phyloP scores from a whole-genome alignment of 2,329 filamentous ascomycete genomes.

The Colletotrichum lini region DNA sequence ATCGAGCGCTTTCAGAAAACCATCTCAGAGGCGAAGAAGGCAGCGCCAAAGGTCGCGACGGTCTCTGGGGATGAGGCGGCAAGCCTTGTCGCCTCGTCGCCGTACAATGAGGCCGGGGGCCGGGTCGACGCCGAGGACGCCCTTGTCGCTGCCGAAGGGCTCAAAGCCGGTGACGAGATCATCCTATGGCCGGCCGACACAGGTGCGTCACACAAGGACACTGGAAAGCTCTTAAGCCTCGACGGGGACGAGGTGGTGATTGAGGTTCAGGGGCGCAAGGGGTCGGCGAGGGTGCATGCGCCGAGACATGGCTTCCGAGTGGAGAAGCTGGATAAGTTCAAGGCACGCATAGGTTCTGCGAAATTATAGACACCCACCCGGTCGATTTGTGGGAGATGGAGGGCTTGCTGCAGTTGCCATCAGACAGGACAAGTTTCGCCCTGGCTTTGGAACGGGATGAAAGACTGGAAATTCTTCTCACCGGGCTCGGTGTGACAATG shows the following conservation, averaged over 20 bases:
- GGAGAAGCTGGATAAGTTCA: conserved; percentile 46
- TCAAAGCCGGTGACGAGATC: conserved; percentile 69
- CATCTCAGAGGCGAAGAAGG: conserved; percentile 58
- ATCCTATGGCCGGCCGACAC: conserved; percentile 75
- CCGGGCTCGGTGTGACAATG: background rate
- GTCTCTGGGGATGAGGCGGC: conserved; percentile 70
- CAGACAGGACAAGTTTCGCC: background rate
- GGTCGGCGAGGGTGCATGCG: conserved; percentile 69
- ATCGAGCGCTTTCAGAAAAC: conserved; percentile 71
- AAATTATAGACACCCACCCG: conserved; percentile 19
- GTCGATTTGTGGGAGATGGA: background rate
- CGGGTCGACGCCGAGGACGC: conserved; percentile 65
- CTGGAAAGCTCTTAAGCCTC: conserved; percentile 68
- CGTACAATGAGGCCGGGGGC: conserved; percentile 61
- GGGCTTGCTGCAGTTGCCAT: background rate
- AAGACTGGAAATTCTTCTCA: background rate
- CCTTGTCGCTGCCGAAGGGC: conserved; percentile 57
- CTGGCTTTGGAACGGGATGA: background rate
- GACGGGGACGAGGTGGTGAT: conserved; percentile 70
- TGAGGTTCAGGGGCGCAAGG: conserved; percentile 60
- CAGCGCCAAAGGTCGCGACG: conserved; percentile 53
- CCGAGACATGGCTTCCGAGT: conserved; percentile 73
- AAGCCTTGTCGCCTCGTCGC: conserved; percentile 49
- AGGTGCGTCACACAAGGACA: conserved; percentile 71
- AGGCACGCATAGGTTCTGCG: conserved; percentile 24